Conservation (phyloP, 139 green algal genomes). For the Chlorella sp. region DNA sequence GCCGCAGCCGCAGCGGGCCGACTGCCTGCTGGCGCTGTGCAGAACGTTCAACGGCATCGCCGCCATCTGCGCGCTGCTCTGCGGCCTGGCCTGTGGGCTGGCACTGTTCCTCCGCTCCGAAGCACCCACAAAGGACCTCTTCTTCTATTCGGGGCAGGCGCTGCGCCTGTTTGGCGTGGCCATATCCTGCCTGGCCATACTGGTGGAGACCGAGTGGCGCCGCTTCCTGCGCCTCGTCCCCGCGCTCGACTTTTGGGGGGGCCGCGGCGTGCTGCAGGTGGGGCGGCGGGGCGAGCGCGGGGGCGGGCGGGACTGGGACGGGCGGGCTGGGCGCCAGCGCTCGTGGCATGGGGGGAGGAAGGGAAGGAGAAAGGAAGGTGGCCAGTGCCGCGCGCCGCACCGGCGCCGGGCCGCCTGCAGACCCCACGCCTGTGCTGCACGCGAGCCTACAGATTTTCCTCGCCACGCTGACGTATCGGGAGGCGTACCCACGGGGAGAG, state of each 20-base stretch:
- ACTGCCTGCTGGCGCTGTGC: slow-evolving; percentile 26
- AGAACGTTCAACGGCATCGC: slow-evolving; percentile 39
- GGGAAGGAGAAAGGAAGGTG: background rate
- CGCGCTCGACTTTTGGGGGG: slow-evolving; percentile 44
- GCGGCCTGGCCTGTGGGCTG: slow-evolving; percentile 28
- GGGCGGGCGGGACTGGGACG: no score
- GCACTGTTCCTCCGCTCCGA: slow-evolving; percentile 10
- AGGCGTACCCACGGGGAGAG: slow-evolving; percentile 15
- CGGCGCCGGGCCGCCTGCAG: background rate
- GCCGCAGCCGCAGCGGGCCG: background rate
- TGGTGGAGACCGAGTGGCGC: slow-evolving; percentile 48
- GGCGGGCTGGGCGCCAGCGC: background rate
- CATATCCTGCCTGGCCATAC: slow-evolving; percentile 5
- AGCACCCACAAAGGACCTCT: slow-evolving; percentile 8
- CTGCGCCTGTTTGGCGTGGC: slow-evolving; percentile 45
- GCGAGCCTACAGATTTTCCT: slow-evolving; percentile 24
- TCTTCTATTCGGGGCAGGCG: slow-evolving; percentile 31
- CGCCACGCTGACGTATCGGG: slow-evolving; percentile 31
- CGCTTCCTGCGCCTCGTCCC: slow-evolving; percentile 29
- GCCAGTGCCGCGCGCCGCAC: no score
- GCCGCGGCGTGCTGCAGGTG: slow-evolving; percentile 23
- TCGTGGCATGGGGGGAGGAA: background rate
- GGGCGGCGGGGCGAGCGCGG: no score
- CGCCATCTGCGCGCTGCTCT: slow-evolving; percentile 23
- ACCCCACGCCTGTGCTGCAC: background rate